phyloP scores from a whole-genome alignment of 2,329 filamentous ascomycete genomes.

The Polychaeton citri region DNA sequence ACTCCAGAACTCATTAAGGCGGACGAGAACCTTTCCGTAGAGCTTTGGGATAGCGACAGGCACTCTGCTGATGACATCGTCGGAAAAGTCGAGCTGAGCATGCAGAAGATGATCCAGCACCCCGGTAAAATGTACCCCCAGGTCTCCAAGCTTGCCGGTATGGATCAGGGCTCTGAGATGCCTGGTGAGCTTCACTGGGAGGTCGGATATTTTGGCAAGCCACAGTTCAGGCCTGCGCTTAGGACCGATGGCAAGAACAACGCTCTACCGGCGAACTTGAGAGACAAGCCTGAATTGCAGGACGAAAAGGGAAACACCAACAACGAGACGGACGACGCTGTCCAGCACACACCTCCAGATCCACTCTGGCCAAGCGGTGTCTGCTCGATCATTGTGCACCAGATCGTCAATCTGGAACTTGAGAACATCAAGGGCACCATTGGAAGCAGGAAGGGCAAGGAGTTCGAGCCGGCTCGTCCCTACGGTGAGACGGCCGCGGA shows the following conservation, averaged over 20 bases:
- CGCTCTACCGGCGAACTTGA: conserved; percentile 59
- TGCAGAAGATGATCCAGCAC: conserved; percentile 90
- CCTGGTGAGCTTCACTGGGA: conserved; percentile 93
- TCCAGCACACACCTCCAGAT: conserved; percentile 81
- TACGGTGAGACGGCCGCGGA: conserved; percentile 83
- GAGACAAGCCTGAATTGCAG: conserved; percentile 63
- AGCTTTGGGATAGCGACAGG: conserved; percentile 92
- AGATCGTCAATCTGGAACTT: conserved; percentile 91
- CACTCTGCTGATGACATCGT: conserved; percentile 89
- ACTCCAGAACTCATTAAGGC: conserved; percentile 84
- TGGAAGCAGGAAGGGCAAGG: conserved; percentile 67
- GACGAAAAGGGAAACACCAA: conserved; percentile 75
- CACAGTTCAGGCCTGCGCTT: conserved; percentile 70
- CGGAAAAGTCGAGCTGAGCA: conserved; percentile 83
- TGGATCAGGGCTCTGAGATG: conserved; percentile 77
- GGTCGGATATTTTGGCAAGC: conserved; percentile 88
- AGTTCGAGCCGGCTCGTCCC: conserved; percentile 77
- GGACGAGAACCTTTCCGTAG: conserved; percentile 82
- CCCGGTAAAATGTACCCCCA: conserved; percentile 88
- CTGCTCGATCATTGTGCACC: conserved; percentile 74
- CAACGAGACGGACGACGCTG: conserved; percentile 64
- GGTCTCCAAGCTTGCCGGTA: conserved; percentile 66
- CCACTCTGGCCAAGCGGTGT: conserved; percentile 93
- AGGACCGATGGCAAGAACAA: conserved; percentile 77
- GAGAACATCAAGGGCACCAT: conserved; percentile 76